phyloP scores from a whole-genome alignment of 495 filamentous ascomycete genomes.

The Wilcoxina mikolae region DNA sequence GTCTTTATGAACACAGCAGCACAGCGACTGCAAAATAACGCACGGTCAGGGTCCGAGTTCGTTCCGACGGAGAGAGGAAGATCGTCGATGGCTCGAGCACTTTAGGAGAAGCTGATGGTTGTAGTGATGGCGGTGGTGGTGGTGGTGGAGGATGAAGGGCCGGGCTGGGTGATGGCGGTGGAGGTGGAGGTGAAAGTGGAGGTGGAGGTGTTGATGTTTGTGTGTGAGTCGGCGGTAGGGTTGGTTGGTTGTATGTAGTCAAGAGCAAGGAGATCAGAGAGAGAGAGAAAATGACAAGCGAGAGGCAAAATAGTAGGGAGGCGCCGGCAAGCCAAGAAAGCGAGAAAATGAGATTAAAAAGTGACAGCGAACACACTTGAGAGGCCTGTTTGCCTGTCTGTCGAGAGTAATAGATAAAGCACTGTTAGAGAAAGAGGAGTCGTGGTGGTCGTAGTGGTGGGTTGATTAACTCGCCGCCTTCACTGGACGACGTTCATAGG shows the following conservation, averaged over 20 bases:
- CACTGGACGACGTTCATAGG: background rate
- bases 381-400: too few species aligned
- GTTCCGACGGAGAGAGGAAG: background rate
- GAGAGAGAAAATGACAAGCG: conserved; percentile 5
- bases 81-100: background rate
- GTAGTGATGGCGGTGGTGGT: conserved; percentile 15
- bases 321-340: background rate
- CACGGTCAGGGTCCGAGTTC: background rate
- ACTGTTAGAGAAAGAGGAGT: too few species aligned
- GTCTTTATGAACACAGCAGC: background rate
- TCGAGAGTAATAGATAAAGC: too few species aligned
- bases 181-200: too few species aligned
- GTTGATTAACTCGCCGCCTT: too few species aligned
- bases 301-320: conserved; percentile 9
- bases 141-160: conserved; percentile 17
- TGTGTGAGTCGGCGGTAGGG: too few species aligned
- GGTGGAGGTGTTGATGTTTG: too few species aligned
- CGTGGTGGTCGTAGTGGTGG: too few species aligned
- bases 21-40: background rate
- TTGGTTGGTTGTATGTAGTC: background rate
- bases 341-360: background rate
- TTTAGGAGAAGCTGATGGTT: conserved; percentile 8
- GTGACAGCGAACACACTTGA: background rate
- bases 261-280: conserved; percentile 15
- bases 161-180: background rate